These are phyloP conservation scores for Vachellia collinsii DNA, from an alignment of 306 rosid species.

Conservation along the genomic window DNA sequence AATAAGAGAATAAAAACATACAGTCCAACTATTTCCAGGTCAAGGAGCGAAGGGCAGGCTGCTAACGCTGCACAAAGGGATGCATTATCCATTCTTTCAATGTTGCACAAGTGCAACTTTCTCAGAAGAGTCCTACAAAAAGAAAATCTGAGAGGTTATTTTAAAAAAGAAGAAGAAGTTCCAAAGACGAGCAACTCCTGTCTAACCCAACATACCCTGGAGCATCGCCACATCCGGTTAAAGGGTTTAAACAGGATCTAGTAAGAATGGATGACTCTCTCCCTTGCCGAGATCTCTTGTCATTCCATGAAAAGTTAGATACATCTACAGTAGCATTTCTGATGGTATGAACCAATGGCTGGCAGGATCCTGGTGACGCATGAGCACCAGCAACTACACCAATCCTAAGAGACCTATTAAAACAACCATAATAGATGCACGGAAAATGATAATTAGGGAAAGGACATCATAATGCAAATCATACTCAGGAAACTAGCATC, in stretches of 20 bases:
- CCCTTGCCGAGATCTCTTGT: slow-evolving; percentile 97
- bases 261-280: slow-evolving; percentile 89
- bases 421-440: slow-evolving; percentile 34
- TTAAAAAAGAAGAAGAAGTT: neutral
- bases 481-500: slow-evolving; percentile 26
- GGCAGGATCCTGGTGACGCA: slow-evolving; percentile 68
- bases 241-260: slow-evolving; percentile 91
- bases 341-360: slow-evolving; percentile 65
- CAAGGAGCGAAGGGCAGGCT: slow-evolving; percentile 89
- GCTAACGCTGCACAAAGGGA: slow-evolving; percentile 80
- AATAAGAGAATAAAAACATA: slow-evolving; percentile 49
- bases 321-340: slow-evolving; percentile 75
- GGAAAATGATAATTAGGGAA: slow-evolving; percentile 17
- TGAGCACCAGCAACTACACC: slow-evolving; percentile 82
- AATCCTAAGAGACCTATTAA: slow-evolving; percentile 88
- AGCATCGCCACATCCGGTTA: slow-evolving; percentile 67
- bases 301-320: slow-evolving; percentile 86
- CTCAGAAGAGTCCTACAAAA: slow-evolving; percentile 70
- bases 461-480: slow-evolving; percentile 7
- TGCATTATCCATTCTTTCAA: slow-evolving; percentile 86
- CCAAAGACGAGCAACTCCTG: slow-evolving; percentile 17
- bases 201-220: slow-evolving; percentile 71
- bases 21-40: slow-evolving; percentile 98
- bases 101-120: slow-evolving; percentile 85
- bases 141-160: slow-evolving; percentile 34